Conservation (phyloP, 805 yeast genomes). For the Candida mattraensis region DNA sequence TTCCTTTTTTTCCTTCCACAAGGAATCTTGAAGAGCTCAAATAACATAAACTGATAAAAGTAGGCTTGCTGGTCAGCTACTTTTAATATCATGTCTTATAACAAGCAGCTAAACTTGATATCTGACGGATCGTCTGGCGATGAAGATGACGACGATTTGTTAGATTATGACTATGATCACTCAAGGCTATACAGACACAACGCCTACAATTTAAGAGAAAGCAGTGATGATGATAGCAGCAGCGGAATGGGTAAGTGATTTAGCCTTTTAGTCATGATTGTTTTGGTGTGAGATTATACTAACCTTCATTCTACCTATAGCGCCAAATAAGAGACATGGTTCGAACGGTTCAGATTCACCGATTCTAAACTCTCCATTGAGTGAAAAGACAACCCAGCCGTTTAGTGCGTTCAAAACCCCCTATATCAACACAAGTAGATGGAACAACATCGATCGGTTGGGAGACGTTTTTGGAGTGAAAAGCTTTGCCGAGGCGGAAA, state of each 20-base stretch:
- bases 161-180: constrained; percentile 5
- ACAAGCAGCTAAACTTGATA: constrained; percentile 20
- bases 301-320: constrained; percentile 14
- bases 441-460: constrained; percentile 40
- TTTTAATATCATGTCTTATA: constrained; percentile 18
- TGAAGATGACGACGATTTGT: constrained; percentile 15
- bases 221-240: constrained; percentile 12
- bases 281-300: constrained; percentile 1
- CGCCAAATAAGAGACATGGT: constrained; percentile 18
- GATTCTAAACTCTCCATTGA: constrained; percentile 26
- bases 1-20: constrained; percentile 4
- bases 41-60: constrained; percentile 1
- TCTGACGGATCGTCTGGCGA: constrained; percentile 21
- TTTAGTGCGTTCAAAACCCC: constrained; percentile 49
- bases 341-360: constrained; percentile 18
- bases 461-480: constrained; percentile 35
- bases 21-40: not conserved
- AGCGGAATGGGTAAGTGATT: constrained; percentile 19
- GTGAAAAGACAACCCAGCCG: constrained; percentile 31
- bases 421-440: constrained; percentile 40
- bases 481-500: constrained; percentile 31
- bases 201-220: constrained; percentile 5
- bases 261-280: constrained; percentile 1
- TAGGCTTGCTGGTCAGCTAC: not conserved
- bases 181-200: constrained; percentile 5